Percentiles rank a stretch among this genome's conserved stretches.
Conservation (phyloP, 495 filamentous ascomycete species). For the Glonium stellatum region DNA sequence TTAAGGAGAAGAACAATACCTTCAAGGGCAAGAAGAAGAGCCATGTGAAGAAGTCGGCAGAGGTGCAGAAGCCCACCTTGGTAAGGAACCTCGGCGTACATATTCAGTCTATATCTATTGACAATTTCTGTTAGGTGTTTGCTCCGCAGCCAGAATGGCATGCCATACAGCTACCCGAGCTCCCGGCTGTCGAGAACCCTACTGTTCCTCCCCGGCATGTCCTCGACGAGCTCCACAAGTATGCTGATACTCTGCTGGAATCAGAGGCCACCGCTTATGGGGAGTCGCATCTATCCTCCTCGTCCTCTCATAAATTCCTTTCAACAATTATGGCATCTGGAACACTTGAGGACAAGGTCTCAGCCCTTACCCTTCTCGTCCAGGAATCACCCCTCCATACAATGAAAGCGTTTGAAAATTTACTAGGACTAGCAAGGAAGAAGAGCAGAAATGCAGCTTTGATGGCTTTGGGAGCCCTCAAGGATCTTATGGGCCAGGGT, state of each 20-base stretch:
- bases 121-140: conserved; percentile 51
- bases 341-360: conserved; percentile 93
- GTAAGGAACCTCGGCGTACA: conserved; percentile 7
- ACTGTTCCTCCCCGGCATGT: conserved; percentile 49
- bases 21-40: conserved; percentile 13
- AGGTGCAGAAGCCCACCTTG: conserved; percentile 13
- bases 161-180: conserved; percentile 51
- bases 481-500: conserved; percentile 87
- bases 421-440: conserved; percentile 75
- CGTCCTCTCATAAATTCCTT: conserved; percentile 88
- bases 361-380: conserved; percentile 82
- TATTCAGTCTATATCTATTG: conserved; percentile 4
- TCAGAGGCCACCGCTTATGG: conserved; percentile 62
- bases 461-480: conserved; percentile 81
- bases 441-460: conserved; percentile 88
- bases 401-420: conserved; percentile 73
- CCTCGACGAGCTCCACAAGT: conserved; percentile 64
- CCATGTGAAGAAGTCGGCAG: conserved; percentile 18
- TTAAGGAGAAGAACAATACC: conserved; percentile 13
- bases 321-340: conserved; percentile 94
- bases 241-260: conserved; percentile 68
- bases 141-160: conserved; percentile 84
- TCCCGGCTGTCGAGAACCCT: conserved; percentile 44
- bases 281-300: conserved; percentile 45
- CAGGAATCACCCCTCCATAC: conserved; percentile 96